Conservation (phyloP, 106 monocot species). For the Allium fistulosum region DNA sequence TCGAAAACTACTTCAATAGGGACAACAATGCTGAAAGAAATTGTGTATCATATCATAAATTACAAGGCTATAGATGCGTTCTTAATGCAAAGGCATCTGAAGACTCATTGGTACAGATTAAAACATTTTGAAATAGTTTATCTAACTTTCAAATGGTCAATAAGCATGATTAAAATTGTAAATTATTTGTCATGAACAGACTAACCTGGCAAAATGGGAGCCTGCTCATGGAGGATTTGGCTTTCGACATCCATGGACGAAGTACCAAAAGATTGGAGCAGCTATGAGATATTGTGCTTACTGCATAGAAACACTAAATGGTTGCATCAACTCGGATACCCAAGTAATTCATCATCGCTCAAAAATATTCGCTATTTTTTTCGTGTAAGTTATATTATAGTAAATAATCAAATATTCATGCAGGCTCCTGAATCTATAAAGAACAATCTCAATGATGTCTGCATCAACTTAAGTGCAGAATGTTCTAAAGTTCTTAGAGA, state of each 20-base stretch:
- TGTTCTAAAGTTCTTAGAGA: slow-evolving; percentile 38
- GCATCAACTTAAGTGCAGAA: slow-evolving; percentile 28
- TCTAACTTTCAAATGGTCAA: background rate
- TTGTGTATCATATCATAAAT: slow-evolving; percentile 8
- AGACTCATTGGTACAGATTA: slow-evolving; percentile 32
- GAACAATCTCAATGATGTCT: slow-evolving; percentile 24
- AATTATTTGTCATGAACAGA: background rate
- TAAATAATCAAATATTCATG: background rate
- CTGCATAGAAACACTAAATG: slow-evolving; percentile 18
- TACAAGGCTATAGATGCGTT: slow-evolving; percentile 44
- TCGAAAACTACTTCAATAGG: slow-evolving; percentile 28
- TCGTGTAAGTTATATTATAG: background rate
- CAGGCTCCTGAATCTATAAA: slow-evolving; percentile 21
- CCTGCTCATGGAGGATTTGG: slow-evolving; percentile 15
- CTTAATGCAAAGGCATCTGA: slow-evolving; percentile 59
- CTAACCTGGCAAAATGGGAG: slow-evolving; percentile 25
- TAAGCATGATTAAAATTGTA: background rate
- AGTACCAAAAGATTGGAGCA: slow-evolving; percentile 17
- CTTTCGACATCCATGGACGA: slow-evolving; percentile 22
- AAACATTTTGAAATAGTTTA: background rate
- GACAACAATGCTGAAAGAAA: background rate
- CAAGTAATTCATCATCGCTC: slow-evolving; percentile 3
- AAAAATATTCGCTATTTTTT: no score
- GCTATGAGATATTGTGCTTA: slow-evolving; percentile 16
- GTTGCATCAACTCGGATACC: slow-evolving; percentile 12